These are phyloP conservation scores for Ascoidea rubescens DNA, from an alignment of 805 yeast genomes.

Conservation along the genomic window DNA sequence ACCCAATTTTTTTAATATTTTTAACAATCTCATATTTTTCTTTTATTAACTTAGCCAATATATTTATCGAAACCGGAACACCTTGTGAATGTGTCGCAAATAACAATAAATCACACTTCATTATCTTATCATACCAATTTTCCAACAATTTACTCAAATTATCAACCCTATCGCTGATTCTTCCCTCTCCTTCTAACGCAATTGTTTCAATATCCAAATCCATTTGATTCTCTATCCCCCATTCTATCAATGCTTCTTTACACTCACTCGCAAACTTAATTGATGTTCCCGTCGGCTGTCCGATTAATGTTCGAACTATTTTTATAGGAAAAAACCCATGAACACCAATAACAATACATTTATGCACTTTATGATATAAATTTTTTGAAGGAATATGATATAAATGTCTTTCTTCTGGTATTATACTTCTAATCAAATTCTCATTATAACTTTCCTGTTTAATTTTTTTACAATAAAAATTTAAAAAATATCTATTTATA, in stretches of 20 bases:
- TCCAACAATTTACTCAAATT: slow-evolving; percentile 60
- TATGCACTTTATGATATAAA: slow-evolving; percentile 17
- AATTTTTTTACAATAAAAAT: too few species aligned
- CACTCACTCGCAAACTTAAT: slow-evolving; percentile 84
- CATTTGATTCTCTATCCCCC: slow-evolving; percentile 29
- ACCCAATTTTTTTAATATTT: slow-evolving; percentile 37
- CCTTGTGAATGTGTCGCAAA: slow-evolving; percentile 94
- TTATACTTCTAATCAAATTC: not conserved
- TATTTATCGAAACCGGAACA: slow-evolving; percentile 74
- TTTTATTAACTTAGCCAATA: slow-evolving; percentile 61
- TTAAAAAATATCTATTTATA: too few species aligned
- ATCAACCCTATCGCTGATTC: slow-evolving; percentile 72
- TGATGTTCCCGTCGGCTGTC: slow-evolving; percentile 96
- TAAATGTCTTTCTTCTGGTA: slow-evolving; percentile 10
- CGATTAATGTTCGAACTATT: slow-evolving; percentile 74
- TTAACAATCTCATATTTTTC: slow-evolving; percentile 26
- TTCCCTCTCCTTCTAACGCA: slow-evolving; percentile 90
- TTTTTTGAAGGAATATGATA: slow-evolving; percentile 2
- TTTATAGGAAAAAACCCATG: slow-evolving; percentile 93
- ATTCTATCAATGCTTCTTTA: slow-evolving; percentile 57
- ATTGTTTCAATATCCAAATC: slow-evolving; percentile 60
- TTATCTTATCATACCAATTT: slow-evolving; percentile 41
- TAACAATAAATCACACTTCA: slow-evolving; percentile 36
- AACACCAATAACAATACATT: slow-evolving; percentile 76
- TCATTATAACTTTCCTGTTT: too few species aligned